Conservation (phyloP, 1,284 basidiomycete species). For the Ustilago nuda region DNA sequence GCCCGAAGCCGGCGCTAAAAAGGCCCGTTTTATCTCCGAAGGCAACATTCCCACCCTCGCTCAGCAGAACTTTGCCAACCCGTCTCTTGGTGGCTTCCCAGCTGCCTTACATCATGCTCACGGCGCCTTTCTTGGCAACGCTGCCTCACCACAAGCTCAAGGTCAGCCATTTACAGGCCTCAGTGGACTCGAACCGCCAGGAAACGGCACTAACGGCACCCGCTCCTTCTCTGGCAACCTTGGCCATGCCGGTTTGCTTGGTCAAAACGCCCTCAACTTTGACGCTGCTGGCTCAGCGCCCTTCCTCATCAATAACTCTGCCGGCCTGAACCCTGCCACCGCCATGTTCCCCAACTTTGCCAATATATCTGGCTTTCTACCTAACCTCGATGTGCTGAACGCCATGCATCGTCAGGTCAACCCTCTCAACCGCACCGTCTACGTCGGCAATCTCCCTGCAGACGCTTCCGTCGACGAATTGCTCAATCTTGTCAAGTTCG, state of each 20-base stretch:
- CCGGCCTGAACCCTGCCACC: slow-evolving; percentile 24
- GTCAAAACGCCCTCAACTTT: slow-evolving; percentile 25
- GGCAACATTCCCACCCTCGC: slow-evolving; percentile 53
- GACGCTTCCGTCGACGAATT: slow-evolving; percentile 97
- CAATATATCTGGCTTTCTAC: slow-evolving; percentile 34
- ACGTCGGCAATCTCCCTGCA: slow-evolving; percentile 95
- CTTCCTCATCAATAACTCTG: slow-evolving; percentile 34
- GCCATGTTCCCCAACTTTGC: slow-evolving; percentile 43
- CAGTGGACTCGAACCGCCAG: slow-evolving; percentile 40
- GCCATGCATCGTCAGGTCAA: slow-evolving; percentile 42
- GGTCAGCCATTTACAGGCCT: slow-evolving; percentile 30
- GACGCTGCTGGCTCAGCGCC: slow-evolving; percentile 29
- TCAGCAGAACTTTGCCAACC: slow-evolving; percentile 39
- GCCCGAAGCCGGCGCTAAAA: slow-evolving; percentile 40
- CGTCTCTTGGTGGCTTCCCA: slow-evolving; percentile 18
- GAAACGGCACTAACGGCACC: slow-evolving; percentile 49
- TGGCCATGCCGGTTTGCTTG: slow-evolving; percentile 35
- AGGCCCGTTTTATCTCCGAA: slow-evolving; percentile 60
- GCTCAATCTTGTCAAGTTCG: slow-evolving; percentile 96
- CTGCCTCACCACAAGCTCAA: slow-evolving; percentile 21
- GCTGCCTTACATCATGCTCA: slow-evolving; percentile 23
- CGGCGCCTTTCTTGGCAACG: slow-evolving; percentile 27
- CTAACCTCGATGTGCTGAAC: slow-evolving; percentile 33
- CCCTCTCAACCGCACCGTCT: slow-evolving; percentile 80
- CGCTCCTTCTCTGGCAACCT: slow-evolving; percentile 55